Percentiles rank a stretch among this genome's conserved stretches.
These are phyloP conservation scores for Macaranga tanarius DNA, from an alignment of 441 rosid species.

Conservation along the genomic window DNA sequence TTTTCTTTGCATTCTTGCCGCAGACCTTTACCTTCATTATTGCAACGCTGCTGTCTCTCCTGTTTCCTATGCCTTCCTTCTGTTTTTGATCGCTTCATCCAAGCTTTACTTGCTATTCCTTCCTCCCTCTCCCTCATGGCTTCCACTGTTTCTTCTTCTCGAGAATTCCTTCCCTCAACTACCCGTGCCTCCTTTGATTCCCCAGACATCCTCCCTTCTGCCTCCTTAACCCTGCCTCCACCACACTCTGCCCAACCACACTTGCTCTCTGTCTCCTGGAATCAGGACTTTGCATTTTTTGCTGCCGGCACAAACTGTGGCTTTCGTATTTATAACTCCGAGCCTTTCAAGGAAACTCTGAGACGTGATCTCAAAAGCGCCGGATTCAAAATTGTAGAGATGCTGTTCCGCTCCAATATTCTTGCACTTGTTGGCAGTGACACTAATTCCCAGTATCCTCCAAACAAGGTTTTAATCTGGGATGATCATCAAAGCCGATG, in stretches of 20 bases:
- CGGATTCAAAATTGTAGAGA: conserved; percentile 86
- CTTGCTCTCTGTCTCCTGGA: conserved; percentile 77
- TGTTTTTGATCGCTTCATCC: conserved; percentile 27
- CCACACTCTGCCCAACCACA: conserved; percentile 44
- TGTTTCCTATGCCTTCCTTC: conserved; percentile 23
- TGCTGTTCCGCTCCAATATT: conserved; percentile 89
- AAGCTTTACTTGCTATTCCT: conserved; percentile 27
- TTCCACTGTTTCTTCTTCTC: conserved; percentile 45
- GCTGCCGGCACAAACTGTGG: conserved; percentile 78
- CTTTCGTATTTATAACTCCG: conserved; percentile 72
- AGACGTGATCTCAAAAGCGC: conserved; percentile 64
- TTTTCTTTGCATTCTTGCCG: conserved; percentile 10
- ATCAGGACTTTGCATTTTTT: conserved; percentile 86
- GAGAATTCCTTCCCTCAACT: conserved; percentile 29
- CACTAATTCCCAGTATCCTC: conserved; percentile 74
- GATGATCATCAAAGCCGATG: conserved; percentile 87
- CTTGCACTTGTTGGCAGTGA: conserved; percentile 80
- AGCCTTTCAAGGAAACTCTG: conserved; percentile 85
- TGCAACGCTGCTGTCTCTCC: conserved; percentile 16
- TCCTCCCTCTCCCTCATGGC: conserved; percentile 54
- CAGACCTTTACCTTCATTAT: conserved; percentile 22
- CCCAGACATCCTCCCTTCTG: conserved; percentile 28
- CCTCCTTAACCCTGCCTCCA: conserved; percentile 33
- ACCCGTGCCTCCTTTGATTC: conserved; percentile 34
- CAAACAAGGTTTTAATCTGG: conserved; percentile 85